Evolutionary conservation across 78 protist species (phyloP).

Genomic region (Capsaspora owczarzaki): DNA sequence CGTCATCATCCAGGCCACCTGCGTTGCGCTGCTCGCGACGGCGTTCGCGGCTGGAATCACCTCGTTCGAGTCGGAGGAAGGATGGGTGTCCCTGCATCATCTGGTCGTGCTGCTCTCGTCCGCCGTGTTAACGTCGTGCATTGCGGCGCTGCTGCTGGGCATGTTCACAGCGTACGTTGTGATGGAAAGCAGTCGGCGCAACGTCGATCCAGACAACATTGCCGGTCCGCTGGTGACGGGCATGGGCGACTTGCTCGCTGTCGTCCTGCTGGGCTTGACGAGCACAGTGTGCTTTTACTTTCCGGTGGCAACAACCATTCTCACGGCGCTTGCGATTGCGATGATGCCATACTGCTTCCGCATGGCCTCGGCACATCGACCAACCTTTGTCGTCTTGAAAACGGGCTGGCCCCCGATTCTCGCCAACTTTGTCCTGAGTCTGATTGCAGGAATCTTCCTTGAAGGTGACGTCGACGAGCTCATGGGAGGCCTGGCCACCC

Average conservation of each 20-base stretch:
- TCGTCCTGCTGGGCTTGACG: not conserved
- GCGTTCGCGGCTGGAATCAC: not conserved
- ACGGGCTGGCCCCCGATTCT: not conserved
- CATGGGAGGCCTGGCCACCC: not conserved
- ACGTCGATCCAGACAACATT: conserved; percentile 1
- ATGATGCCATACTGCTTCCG: too few species aligned
- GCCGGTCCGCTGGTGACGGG: not conserved
- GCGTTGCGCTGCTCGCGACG: not conserved
- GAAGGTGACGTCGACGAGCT: not conserved
- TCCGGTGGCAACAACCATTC: not conserved
- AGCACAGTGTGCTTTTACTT: not conserved
- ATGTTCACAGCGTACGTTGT: not conserved
- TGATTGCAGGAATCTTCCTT: not conserved
- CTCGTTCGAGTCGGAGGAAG: not conserved
- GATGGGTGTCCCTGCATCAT: not conserved
- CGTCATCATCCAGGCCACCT: not conserved
- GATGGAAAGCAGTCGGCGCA: not conserved
- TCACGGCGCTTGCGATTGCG: too few species aligned
- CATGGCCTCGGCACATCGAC: too few species aligned
- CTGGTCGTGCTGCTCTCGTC: not conserved
- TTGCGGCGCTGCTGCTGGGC: not conserved
- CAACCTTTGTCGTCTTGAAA: too few species aligned
- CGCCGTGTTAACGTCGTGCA: not conserved
- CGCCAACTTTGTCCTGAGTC: not conserved
- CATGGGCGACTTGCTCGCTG: not conserved